A percentile compares a stretch with the other conserved stretches of the same genome.
Evolutionary conservation across 805 yeast genomes (phyloP).

Genomic region (Debaryomyces tyrocola): DNA sequence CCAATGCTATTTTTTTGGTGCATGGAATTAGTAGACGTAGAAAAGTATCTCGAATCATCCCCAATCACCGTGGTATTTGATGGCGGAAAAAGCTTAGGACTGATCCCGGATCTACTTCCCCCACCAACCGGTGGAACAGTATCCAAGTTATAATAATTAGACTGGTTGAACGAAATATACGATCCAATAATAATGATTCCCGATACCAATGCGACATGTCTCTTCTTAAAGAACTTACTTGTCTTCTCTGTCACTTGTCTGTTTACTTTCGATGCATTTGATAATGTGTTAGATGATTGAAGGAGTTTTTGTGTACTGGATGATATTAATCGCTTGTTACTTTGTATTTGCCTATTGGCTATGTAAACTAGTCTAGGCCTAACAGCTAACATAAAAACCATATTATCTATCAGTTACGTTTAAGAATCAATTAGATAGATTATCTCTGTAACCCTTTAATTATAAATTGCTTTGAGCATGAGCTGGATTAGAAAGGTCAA

Average conservation of each 20-base stretch:
- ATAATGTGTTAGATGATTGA: slow-evolving; percentile 7
- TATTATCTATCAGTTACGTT: slow-evolving; percentile 1
- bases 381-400: slow-evolving; percentile 23
- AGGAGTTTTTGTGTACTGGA: slow-evolving; percentile 12
- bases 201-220: slow-evolving; percentile 40
- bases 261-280: slow-evolving; percentile 3
- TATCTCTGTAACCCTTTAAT: neutral
- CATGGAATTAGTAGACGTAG: slow-evolving; percentile 48
- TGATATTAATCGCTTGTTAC: slow-evolving; percentile 14
- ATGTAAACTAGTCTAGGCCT: slow-evolving; percentile 19
- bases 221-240: slow-evolving; percentile 21
- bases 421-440: neutral
- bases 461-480: neutral
- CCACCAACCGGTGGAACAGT: slow-evolving; percentile 26
- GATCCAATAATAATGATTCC: slow-evolving; percentile 45
- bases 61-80: slow-evolving; percentile 5
- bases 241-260: slow-evolving; percentile 2
- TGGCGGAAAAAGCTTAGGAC: slow-evolving; percentile 15
- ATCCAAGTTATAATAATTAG: slow-evolving; percentile 43
- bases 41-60: slow-evolving; percentile 24
- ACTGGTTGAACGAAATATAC: slow-evolving; percentile 38
- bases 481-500: neutral
- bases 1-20: slow-evolving; percentile 41
- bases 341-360: slow-evolving; percentile 13
- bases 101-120: slow-evolving; percentile 11